Percentiles rank a stretch among this genome's conserved stretches.
Conservation (phyloP, 106 monocot species). For the Ottelia alismoides region DNA sequence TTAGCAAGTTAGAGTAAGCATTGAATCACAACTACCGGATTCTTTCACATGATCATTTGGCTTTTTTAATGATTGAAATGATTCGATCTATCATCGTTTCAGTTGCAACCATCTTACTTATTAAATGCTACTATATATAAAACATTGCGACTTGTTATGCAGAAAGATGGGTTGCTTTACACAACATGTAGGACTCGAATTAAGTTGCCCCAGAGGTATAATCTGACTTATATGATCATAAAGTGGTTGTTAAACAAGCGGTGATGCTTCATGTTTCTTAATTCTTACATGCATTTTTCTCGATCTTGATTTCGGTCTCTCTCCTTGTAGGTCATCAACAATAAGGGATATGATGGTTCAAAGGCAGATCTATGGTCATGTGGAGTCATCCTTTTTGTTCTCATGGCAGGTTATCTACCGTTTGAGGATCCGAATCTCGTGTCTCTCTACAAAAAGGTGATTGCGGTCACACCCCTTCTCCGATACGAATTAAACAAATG, state of each 20-base stretch:
- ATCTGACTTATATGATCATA: too few relatives aligned
- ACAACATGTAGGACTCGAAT: conserved; percentile 94
- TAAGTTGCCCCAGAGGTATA: conserved; percentile 81
- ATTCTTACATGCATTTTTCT: background rate
- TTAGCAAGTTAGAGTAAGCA: too few relatives aligned
- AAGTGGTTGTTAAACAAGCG: background rate
- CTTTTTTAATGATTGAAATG: background rate
- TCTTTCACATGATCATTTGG: too few relatives aligned
- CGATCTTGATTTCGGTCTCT: background rate
- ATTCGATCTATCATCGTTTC: too few relatives aligned
- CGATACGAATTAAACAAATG: too few relatives aligned
- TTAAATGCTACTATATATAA: too few relatives aligned
- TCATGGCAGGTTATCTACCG: conserved; percentile 84
- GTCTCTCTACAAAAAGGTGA: conserved; percentile 82
- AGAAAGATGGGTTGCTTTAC: conserved; percentile 88
- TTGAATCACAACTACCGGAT: too few relatives aligned
- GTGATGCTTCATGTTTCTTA: background rate
- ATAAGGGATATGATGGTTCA: conserved; percentile 93
- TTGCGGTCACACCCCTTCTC: background rate
- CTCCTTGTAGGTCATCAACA: conserved; percentile 46
- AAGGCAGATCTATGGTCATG: conserved; percentile 96
- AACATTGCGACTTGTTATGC: conserved; percentile 5
- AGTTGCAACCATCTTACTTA: too few relatives aligned
- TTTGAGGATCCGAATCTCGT: conserved; percentile 77
- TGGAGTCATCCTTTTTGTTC: conserved; percentile 84